phyloP scores from a whole-genome alignment of 2,329 filamentous ascomycete genomes.

The Penicillium sumatraense region DNA sequence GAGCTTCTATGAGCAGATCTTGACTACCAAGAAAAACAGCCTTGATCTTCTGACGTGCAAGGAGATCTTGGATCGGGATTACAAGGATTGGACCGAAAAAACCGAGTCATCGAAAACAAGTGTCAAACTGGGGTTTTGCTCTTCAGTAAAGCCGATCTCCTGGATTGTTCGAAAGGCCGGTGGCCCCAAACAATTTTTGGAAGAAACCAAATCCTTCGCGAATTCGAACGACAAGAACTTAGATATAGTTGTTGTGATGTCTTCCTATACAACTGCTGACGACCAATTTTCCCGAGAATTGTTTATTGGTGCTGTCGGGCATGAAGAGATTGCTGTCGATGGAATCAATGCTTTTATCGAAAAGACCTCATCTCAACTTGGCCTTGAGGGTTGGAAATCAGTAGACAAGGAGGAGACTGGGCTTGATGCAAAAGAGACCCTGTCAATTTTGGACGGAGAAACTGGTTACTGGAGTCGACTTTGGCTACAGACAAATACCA shows the following conservation, averaged over 20 bases:
- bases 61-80: conserved; percentile 66
- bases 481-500: conserved; percentile 62
- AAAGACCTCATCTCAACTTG: conserved; percentile 49
- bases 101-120: conserved; percentile 32
- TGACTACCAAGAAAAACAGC: conserved; percentile 59
- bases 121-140: conserved; percentile 61
- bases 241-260: conserved; percentile 64
- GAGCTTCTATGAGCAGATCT: conserved; percentile 57
- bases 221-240: conserved; percentile 48
- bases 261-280: conserved; percentile 54
- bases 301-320: conserved; percentile 53
- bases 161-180: conserved; percentile 58
- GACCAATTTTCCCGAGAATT: conserved; percentile 57
- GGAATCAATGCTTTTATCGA: conserved; percentile 53
- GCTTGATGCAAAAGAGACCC: conserved; percentile 20
- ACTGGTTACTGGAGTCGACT: conserved; percentile 49
- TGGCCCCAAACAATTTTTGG: conserved; percentile 40
- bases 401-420: conserved; percentile 30
- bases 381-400: conserved; percentile 38
- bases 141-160: conserved; percentile 59
- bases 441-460: conserved; percentile 18
- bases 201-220: conserved; percentile 52
- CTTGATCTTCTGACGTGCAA: conserved; percentile 56
- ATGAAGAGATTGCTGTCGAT: conserved; percentile 34
- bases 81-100: conserved; percentile 63